Percentiles rank a stretch among this genome's conserved stretches.
Evolutionary conservation across 768 basidiomycete genomes (phyloP).

Genomic region (Pulveroboletus ravenelii): DNA sequence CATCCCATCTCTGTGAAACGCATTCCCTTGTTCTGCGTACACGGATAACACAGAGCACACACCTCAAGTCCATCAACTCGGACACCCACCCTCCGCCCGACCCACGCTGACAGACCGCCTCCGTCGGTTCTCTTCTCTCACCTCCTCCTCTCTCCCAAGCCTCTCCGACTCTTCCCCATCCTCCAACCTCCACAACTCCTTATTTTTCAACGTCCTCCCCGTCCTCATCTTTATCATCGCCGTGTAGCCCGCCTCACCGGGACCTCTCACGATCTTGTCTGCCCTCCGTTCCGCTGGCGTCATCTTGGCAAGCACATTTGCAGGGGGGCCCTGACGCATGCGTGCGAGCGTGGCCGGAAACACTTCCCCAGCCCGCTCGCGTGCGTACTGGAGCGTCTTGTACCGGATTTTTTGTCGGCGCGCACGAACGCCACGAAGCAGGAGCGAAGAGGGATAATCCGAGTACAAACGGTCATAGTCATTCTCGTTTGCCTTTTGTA

Average conservation of each 20-base stretch:
- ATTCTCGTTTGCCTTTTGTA: constrained; percentile 33
- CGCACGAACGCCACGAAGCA: constrained; percentile 49
- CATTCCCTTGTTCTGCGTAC: neutral
- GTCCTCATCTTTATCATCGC: constrained; percentile 55
- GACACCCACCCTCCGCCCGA: neutral
- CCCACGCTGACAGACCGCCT: constrained; percentile 1
- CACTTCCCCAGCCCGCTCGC: constrained; percentile 63
- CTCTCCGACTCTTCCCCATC: constrained; percentile 25
- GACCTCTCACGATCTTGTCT: constrained; percentile 48
- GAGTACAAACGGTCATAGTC: constrained; percentile 40
- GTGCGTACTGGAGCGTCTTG: constrained; percentile 55
- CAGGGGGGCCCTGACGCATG: constrained; percentile 55
- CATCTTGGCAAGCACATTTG: constrained; percentile 54
- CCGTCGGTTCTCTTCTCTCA: constrained; percentile 31
- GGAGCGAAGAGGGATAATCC: constrained; percentile 46
- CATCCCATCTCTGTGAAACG: no score
- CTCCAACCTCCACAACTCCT: constrained; percentile 33
- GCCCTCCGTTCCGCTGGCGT: constrained; percentile 39
- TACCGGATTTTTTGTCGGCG: constrained; percentile 57
- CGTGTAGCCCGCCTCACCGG: constrained; percentile 67
- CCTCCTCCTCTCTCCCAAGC: constrained; percentile 24
- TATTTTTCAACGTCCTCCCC: constrained; percentile 45
- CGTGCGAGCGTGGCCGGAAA: constrained; percentile 44
- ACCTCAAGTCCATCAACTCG: neutral
- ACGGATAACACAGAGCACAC: neutral